Base-by-base conservation (phyloP, 2,329 filamentous ascomycete genomes). In the Camptophora hylomeconis region DNA sequence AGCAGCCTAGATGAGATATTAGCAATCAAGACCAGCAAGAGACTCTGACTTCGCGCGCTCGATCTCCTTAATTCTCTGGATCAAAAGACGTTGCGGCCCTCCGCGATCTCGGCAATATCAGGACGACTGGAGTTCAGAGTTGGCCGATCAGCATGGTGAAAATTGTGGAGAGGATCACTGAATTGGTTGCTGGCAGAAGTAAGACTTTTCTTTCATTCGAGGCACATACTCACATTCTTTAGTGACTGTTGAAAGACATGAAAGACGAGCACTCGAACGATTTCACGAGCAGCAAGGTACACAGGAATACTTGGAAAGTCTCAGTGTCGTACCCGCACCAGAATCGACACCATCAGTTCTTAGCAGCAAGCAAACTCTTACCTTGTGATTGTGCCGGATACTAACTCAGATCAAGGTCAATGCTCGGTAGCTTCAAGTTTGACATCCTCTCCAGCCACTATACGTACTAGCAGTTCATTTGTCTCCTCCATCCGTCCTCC, bases 111-210 rank as follows among this genome's bases (percentile, higher is more conserved):
- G 7, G 11, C 12, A 8, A 27, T 7, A n/a, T n/a, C n/a, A n/a
- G n/a, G n/a, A n/a, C n/a, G n/a, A n/a, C n/a, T n/a, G n/a, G n/a
- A n/a, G n/a, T n/a, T n/a, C n/a, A n/a, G n/a, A n/a, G n/a, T n/a
- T n/a, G n/a, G n/a, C n/a, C n/a, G n/a, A n/a, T n/a, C n/a, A n/a
- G n/a, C n/a, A n/a, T n/a, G n/a, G n/a, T n/a, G n/a, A n/a, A n/a
- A n/a, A n/a, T n/a, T n/a, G n/a, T n/a, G n/a, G 28, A 32, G 5
- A 31, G 26, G 18, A 14, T 41, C 21, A 29, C 28, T 17, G 28
- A 28, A 27, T 24, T 32, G 24, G 29, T 41, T 19, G 28, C 28
- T 25, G 38, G 38, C 8, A 28, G 36, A 7, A 37, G 38, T 41
- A 28, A 12, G 35, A 13, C 9, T 24, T 17, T 30, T 10, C 11